phyloP scores from a whole-genome alignment of 768 basidiomycete species.

The Serendipita sp. region DNA sequence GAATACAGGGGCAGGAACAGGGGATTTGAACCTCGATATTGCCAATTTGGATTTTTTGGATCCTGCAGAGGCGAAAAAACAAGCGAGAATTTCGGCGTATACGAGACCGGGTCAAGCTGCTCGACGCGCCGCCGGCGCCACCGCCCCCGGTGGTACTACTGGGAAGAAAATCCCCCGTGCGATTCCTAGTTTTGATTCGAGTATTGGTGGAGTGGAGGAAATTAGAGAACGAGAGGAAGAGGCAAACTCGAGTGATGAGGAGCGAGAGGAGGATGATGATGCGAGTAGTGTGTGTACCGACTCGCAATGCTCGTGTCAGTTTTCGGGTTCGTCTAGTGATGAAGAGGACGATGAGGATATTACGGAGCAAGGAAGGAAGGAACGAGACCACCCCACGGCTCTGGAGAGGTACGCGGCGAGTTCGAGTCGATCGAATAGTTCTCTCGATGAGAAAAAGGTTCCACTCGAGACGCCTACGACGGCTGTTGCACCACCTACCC shows the following conservation, averaged over 20 bases:
- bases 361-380: not conserved
- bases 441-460: no score
- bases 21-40: not conserved
- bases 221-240: not conserved
- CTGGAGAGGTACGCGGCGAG: no score
- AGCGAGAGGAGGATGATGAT: not conserved
- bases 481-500: no score
- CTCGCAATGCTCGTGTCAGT: not conserved
- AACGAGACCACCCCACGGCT: not conserved
- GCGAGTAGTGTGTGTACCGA: not conserved
- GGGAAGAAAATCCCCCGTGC: not conserved
- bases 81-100: not conserved
- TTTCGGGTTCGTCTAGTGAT: not conserved
- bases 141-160: no score
- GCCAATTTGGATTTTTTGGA: conserved; percentile 3
- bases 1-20: not conserved
- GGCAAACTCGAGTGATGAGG: not conserved
- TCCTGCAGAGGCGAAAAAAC: not conserved
- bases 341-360: not conserved
- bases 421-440: no score
- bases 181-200: not conserved
- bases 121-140: not conserved
- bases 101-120: not conserved
- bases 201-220: not conserved
- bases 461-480: no score